Conservation (phyloP, 1,284 basidiomycete species). For the Cystobasidium slooffiae region DNA sequence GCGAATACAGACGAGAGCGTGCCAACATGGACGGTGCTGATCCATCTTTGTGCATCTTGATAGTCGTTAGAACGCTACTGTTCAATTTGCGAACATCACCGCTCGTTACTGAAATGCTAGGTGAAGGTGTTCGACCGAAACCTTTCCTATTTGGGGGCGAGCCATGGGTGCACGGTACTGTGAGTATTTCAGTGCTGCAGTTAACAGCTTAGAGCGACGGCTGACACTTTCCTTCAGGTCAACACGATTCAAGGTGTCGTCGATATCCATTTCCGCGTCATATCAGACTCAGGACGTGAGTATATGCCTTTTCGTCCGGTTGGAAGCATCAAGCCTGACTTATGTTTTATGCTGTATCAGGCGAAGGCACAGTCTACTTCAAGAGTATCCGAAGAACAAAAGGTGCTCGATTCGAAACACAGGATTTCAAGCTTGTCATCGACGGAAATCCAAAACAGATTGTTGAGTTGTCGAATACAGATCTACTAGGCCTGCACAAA, state of each 20-base stretch:
- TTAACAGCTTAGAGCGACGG: neutral
- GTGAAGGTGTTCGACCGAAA: constrained; percentile 71
- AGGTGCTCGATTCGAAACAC: constrained; percentile 68
- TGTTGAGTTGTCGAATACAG: constrained; percentile 64
- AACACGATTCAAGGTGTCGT: constrained; percentile 74
- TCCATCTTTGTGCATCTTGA: neutral
- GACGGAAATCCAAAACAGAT: constrained; percentile 73
- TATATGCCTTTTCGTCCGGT: neutral
- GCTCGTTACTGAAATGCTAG: constrained; percentile 63
- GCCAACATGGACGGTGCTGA: neutral
- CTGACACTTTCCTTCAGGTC: constrained; percentile 60
- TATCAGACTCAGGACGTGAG: constrained; percentile 67
- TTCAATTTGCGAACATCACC: constrained; percentile 64
- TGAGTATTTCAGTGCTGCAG: constrained; percentile 56
- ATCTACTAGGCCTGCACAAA: constrained; percentile 23
- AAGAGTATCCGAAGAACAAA: constrained; percentile 77
- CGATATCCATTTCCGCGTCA: constrained; percentile 73
- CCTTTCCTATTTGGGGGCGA: constrained; percentile 72
- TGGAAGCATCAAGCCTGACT: too few species aligned
- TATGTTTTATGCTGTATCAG: constrained; percentile 55
- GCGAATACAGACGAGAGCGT: neutral
- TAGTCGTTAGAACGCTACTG: constrained; percentile 67
- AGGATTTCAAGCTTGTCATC: constrained; percentile 60
- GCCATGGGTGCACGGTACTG: constrained; percentile 70
- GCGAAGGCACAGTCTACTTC: constrained; percentile 74